Conservation (phyloP, 1,284 basidiomycete genomes). For the Ceratobasidium sp. region DNA sequence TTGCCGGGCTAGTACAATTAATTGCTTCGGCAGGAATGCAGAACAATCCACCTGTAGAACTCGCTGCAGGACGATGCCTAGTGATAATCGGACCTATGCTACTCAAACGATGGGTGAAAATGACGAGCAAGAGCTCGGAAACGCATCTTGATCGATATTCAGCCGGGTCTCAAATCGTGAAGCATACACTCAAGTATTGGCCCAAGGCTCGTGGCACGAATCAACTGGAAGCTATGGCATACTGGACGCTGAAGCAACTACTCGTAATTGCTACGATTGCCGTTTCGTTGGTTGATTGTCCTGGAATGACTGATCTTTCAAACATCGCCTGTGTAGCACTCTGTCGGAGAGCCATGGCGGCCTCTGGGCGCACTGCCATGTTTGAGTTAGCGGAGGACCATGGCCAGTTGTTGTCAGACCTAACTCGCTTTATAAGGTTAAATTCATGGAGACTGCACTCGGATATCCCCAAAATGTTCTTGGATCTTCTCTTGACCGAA, state of each 20-base stretch:
- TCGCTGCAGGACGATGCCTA: background rate
- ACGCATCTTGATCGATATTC: no score
- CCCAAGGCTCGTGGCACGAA: background rate
- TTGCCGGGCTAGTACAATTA: background rate
- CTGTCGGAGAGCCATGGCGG: background rate
- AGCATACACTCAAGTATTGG: background rate
- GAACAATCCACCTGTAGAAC: background rate
- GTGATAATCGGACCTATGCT: background rate
- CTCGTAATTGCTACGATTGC: slow-evolving; percentile 6
- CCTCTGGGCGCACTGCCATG: background rate
- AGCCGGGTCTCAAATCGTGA: background rate
- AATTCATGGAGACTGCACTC: background rate
- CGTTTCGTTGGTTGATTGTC: background rate
- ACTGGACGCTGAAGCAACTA: slow-evolving; percentile 2
- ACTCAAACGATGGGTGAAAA: background rate
- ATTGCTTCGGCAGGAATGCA: background rate
- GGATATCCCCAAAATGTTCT: background rate
- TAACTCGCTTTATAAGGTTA: background rate
- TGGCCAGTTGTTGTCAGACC: background rate
- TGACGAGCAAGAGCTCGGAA: background rate
- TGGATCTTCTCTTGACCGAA: background rate
- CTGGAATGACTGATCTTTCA: background rate
- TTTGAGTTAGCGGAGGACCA: background rate
- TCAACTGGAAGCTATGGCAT: background rate
- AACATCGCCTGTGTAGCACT: background rate